Base-by-base conservation (phyloP, 257 asterid genomes). In the Penstemon barbatus region DNA sequence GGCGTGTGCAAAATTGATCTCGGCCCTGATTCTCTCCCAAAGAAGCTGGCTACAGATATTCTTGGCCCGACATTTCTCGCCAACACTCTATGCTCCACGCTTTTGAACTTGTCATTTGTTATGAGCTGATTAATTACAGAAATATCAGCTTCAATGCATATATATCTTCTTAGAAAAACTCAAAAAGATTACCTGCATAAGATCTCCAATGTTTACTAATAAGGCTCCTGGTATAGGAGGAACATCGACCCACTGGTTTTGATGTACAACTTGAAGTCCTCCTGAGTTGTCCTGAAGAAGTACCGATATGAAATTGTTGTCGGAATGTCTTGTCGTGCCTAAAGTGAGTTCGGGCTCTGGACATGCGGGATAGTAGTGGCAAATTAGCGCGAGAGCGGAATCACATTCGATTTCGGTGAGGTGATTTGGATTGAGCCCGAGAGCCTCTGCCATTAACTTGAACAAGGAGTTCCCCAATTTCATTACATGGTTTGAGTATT, bases 21-120 rank as follows among this genome's bases (percentile, higher is more conserved):
- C 4, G 81, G 63, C 7, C 78, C 38, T 0, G 44, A 48, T 10
- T 33, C 39, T 49, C 76, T 46, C 55, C 72, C 66, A 8, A 87
- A 79, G 76, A 84, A 84, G 76, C 85, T 57, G 41, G 95, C 86
- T n/a, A 52, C 56, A 59, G 82, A 82, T 15, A 76, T 67, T 71
- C 82, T 70, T 44, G 84, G 84, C 15, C 86, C 80, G 3, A 55
- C 12, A 9, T 57, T 46, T 18, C 61, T 78, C 0, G 76, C 33
- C 11, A 78, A 8, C 15, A 76, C 81, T 59, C 80, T 73, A 45
- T 82, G 86, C 3, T 57, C 39, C 5, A 58, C 53, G 12, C 83
- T 81, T 57, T 58, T 75, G 72, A 66, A 8, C 54, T 49, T 49
- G 54, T 25, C 33, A 25, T 25, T 25, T 25, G 33, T 25, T 25